Conservation (phyloP, 2,329 filamentous ascomycete species). For the Rhexocercosporidium sp. region DNA sequence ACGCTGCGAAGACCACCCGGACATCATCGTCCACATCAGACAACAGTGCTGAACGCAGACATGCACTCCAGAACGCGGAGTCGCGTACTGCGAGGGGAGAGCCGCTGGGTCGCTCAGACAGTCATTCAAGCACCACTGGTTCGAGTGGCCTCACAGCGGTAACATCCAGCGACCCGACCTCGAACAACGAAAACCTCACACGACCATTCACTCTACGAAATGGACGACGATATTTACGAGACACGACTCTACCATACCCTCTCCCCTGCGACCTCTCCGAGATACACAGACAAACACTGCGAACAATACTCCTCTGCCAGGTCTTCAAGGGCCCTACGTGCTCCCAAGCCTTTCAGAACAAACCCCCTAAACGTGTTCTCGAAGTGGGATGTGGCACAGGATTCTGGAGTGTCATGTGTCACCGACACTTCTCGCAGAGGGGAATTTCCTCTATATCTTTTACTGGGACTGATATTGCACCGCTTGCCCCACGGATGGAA, state of each 20-base stretch:
- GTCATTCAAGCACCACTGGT: constrained; percentile 38
- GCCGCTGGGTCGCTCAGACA: constrained; percentile 34
- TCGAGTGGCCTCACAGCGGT: constrained; percentile 39
- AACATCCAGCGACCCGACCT: constrained; percentile 35
- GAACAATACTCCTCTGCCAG: constrained; percentile 80
- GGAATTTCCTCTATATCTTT: constrained; percentile 76
- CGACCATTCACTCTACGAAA: constrained; percentile 73
- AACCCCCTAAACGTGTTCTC: constrained; percentile 77
- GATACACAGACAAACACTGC: constrained; percentile 84
- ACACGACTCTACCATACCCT: constrained; percentile 76
- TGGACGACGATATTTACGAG: constrained; percentile 82
- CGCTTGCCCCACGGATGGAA: constrained; percentile 67
- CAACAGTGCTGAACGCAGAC: constrained; percentile 34
- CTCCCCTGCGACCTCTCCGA: constrained; percentile 87
- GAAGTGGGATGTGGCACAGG: constrained; percentile 88
- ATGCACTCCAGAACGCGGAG: constrained; percentile 37
- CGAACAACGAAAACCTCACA: constrained; percentile 33
- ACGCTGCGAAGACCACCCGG: constrained; percentile 30
- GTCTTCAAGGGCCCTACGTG: constrained; percentile 83
- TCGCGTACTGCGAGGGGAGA: constrained; percentile 33
- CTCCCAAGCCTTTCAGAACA: constrained; percentile 67
- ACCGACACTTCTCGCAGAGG: constrained; percentile 74
- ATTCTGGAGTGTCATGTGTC: constrained; percentile 89
- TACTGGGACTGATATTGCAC: constrained; percentile 81
- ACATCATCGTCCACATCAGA: constrained; percentile 36